These are phyloP conservation scores for Omphalea diandra DNA, from an alignment of 441 rosid genomes.

Conservation along the genomic window DNA sequence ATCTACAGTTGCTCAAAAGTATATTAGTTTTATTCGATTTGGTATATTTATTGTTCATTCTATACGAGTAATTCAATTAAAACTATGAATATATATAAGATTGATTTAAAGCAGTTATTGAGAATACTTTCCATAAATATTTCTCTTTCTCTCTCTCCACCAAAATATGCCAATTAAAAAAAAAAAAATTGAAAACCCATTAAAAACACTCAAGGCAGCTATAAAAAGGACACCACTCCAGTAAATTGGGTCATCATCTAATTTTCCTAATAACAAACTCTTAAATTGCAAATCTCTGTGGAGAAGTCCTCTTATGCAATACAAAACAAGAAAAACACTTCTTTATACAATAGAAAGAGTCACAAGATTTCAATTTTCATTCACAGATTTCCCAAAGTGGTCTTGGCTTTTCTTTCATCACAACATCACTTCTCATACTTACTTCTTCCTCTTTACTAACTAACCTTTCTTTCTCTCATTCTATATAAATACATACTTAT, in stretches of 20 bases:
- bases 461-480: too few relatives aligned
- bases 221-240: too few relatives aligned
- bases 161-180: constrained; percentile 33
- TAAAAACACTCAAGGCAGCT: constrained; percentile 46
- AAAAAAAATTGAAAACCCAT: constrained; percentile 19
- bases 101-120: too few relatives aligned
- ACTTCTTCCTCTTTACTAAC: neutral
- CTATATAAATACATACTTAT: too few relatives aligned
- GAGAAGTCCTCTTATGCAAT: constrained; percentile 28
- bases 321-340: neutral
- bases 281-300: constrained; percentile 14
- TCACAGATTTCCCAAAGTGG: constrained; percentile 43
- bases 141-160: constrained; percentile 21
- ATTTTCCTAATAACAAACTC: constrained; percentile 21
- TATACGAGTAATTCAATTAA: too few relatives aligned
- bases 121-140: too few relatives aligned
- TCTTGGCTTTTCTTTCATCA: constrained; percentile 53
- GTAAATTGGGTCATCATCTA: constrained; percentile 25
- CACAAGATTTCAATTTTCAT: constrained; percentile 52
- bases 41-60: too few relatives aligned
- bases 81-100: too few relatives aligned
- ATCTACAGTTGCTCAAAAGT: too few relatives aligned
- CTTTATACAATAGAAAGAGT: constrained; percentile 10
- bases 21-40: too few relatives aligned
- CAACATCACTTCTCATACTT: constrained; percentile 16